A percentile compares a stretch with the other conserved stretches of the same genome.
Conservation (phyloP, 495 filamentous ascomycete species). For the Chaetomium cochliodes region DNA sequence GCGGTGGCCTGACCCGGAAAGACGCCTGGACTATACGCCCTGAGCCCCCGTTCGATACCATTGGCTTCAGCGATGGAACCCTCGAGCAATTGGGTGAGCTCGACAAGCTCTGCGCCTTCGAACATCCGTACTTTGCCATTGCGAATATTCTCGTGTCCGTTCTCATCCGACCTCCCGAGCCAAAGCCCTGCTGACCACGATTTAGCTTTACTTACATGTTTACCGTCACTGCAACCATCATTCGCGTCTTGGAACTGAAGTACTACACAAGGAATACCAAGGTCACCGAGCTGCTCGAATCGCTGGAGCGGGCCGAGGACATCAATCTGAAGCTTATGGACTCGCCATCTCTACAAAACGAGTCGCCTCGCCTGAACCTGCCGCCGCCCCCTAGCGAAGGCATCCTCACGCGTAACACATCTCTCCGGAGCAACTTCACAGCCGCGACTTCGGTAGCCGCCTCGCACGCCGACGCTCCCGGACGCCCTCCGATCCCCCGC, state of each 20-base stretch:
- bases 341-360: slow-evolving; percentile 13
- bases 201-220: slow-evolving; percentile 41
- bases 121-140: slow-evolving; percentile 39
- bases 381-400: slow-evolving; percentile 35
- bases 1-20: slow-evolving; percentile 35
- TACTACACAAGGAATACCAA: slow-evolving; percentile 32
- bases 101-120: slow-evolving; percentile 39
- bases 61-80: slow-evolving; percentile 34
- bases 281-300: slow-evolving; percentile 29
- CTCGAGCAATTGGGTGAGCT: slow-evolving; percentile 29
- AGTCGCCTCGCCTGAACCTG: background rate
- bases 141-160: slow-evolving; percentile 38
- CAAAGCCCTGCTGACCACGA: slow-evolving; percentile 11
- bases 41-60: slow-evolving; percentile 22
- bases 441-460: slow-evolving; percentile 14
- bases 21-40: slow-evolving; percentile 17
- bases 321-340: slow-evolving; percentile 29
- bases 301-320: slow-evolving; percentile 31
- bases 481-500: slow-evolving; percentile 12
- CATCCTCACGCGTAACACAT: slow-evolving; percentile 36
- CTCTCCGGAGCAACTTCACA: slow-evolving; percentile 36
- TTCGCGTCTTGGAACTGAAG: slow-evolving; percentile 36
- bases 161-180: background rate
- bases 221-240: slow-evolving; percentile 33
- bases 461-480: slow-evolving; percentile 12